These are phyloP conservation scores for Ceratocystis ficicola DNA, from an alignment of 2,329 filamentous ascomycete species.

Conservation along the genomic window DNA sequence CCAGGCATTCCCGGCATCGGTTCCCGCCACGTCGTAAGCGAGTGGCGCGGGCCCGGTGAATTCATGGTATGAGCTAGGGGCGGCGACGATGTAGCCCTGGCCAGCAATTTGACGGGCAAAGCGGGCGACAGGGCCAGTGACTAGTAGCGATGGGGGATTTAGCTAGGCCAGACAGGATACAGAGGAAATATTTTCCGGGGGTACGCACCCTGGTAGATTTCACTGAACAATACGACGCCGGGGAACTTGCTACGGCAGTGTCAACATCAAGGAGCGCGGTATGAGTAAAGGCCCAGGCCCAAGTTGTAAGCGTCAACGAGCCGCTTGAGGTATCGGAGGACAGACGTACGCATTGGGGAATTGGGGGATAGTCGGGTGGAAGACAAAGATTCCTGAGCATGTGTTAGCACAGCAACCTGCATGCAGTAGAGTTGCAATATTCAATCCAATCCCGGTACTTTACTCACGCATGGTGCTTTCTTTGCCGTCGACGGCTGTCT, in stretches of 20 bases:
- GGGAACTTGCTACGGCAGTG: slow-evolving; percentile 50
- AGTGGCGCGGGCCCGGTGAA: slow-evolving; percentile 76
- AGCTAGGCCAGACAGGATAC: background rate
- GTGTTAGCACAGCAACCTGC: background rate
- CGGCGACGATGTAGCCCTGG: slow-evolving; percentile 86
- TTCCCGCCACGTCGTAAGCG: slow-evolving; percentile 76
- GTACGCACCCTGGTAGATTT: slow-evolving; percentile 79
- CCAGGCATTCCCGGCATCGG: slow-evolving; percentile 74
- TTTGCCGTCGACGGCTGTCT: slow-evolving; percentile 41
- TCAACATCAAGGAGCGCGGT: too few relatives aligned
- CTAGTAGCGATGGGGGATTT: slow-evolving; percentile 33
- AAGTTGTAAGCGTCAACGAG: too few relatives aligned
- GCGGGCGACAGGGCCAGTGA: slow-evolving; percentile 78
- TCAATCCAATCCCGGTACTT: background rate
- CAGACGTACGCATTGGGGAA: slow-evolving; percentile 66
- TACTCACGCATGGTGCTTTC: slow-evolving; percentile 41
- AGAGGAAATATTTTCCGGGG: background rate
- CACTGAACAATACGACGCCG: slow-evolving; percentile 76
- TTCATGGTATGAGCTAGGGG: slow-evolving; percentile 84
- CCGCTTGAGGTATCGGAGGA: background rate
- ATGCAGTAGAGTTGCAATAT: background rate
- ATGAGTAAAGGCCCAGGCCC: too few relatives aligned
- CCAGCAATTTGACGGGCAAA: slow-evolving; percentile 87
- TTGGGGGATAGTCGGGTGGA: slow-evolving; percentile 70
- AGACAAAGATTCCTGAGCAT: slow-evolving; percentile 66